These are phyloP conservation scores for Tylopilus rubrobrunneus DNA, from an alignment of 768 basidiomycete species.

Conservation along the genomic window DNA sequence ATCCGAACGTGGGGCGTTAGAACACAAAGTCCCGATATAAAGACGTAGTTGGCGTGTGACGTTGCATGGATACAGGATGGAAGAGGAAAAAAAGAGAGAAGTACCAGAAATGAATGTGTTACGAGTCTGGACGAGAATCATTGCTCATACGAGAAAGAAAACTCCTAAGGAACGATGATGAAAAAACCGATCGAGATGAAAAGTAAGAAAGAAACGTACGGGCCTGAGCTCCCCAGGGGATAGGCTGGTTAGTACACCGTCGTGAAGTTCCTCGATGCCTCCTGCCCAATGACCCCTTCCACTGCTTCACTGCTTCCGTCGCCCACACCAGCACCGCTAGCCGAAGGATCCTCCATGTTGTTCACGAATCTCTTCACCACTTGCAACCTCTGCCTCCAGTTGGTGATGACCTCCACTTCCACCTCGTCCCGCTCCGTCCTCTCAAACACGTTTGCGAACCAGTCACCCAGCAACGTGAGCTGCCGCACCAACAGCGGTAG, in stretches of 20 bases:
- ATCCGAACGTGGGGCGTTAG: not conserved
- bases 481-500: slow-evolving; percentile 87
- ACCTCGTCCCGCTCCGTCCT: slow-evolving; percentile 67
- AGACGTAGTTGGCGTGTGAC: not conserved
- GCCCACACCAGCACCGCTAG: slow-evolving; percentile 18
- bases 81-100: not conserved
- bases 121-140: slow-evolving; percentile 9
- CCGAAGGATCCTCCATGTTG: slow-evolving; percentile 19
- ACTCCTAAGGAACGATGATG: slow-evolving; percentile 11
- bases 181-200: not conserved
- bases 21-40: slow-evolving; percentile 11
- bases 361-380: slow-evolving; percentile 66
- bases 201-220: not conserved
- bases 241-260: slow-evolving; percentile 38
- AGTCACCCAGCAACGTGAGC: slow-evolving; percentile 81
- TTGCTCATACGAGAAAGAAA: slow-evolving; percentile 6
- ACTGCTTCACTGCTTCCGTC: slow-evolving; percentile 17
- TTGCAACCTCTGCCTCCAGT: slow-evolving; percentile 81
- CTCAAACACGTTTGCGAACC: slow-evolving; percentile 84
- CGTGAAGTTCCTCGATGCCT: slow-evolving; percentile 57
- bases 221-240: not conserved
- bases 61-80: slow-evolving; percentile 15
- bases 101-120: slow-evolving; percentile 1
- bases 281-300: slow-evolving; percentile 50
- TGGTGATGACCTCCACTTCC: slow-evolving; percentile 78